Evolutionary conservation across 345 rosid species (phyloP).

Genomic region (Sisymbrium altissimum): DNA sequence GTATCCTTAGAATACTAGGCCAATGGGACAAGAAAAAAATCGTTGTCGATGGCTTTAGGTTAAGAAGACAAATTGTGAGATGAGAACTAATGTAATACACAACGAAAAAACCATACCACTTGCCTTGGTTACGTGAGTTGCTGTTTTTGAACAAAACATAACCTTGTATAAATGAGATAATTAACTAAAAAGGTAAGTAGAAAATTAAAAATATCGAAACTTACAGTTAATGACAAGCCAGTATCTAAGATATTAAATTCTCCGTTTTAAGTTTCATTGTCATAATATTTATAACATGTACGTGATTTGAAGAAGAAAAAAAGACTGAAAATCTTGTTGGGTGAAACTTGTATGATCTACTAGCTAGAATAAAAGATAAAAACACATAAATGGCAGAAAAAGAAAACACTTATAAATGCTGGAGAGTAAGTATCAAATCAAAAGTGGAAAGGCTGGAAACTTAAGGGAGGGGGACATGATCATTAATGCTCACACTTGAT

Average conservation of each 20-base stretch:
- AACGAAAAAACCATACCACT: too few species aligned
- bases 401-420: neutral
- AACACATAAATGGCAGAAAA: neutral
- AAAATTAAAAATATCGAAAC: too few species aligned
- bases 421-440: neutral
- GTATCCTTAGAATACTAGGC: neutral
- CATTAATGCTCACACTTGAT: slow-evolving; percentile 6
- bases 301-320: too few species aligned
- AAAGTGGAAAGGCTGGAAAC: slow-evolving; percentile 2
- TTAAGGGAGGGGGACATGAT: neutral
- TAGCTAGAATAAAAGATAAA: too few species aligned
- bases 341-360: too few species aligned
- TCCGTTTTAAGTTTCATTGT: too few species aligned
- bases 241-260: too few species aligned
- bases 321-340: too few species aligned
- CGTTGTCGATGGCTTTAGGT: neutral
- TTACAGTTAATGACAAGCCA: too few species aligned
- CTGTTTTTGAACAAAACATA: neutral
- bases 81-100: neutral
- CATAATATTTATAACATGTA: too few species aligned
- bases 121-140: too few species aligned
- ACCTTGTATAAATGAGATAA: neutral
- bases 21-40: slow-evolving; percentile 1
- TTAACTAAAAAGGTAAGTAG: too few species aligned
- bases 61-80: neutral